Conservation (phyloP, 768 basidiomycete species). For the Agrocybe pediades region DNA sequence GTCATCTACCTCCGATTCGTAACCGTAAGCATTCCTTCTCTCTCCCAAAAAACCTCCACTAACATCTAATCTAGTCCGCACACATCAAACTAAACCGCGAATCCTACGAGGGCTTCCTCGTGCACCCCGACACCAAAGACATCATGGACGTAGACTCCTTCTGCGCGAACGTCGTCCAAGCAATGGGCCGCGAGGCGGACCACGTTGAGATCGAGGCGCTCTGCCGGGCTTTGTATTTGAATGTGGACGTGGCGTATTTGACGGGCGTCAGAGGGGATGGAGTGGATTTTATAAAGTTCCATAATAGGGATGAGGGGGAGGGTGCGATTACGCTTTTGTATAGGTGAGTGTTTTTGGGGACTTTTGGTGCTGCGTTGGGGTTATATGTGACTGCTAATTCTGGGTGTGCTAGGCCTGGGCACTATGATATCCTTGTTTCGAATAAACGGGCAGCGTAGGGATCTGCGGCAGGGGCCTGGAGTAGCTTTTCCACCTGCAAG, state of each 20-base stretch:
- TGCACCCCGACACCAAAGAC: slow-evolving; percentile 70
- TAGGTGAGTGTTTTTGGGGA: slow-evolving; percentile 49
- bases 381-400: background rate
- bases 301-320: slow-evolving; percentile 44
- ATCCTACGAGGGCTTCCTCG: slow-evolving; percentile 70
- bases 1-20: slow-evolving; percentile 81
- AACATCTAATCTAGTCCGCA: slow-evolving; percentile 49
- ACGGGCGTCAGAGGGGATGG: slow-evolving; percentile 59
- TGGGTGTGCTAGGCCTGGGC: slow-evolving; percentile 64
- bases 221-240: slow-evolving; percentile 63
- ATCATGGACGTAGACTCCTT: slow-evolving; percentile 63
- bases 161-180: slow-evolving; percentile 78
- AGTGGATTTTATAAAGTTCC: slow-evolving; percentile 71
- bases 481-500: too few species aligned
- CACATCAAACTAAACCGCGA: slow-evolving; percentile 70
- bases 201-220: slow-evolving; percentile 84
- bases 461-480: too few species aligned
- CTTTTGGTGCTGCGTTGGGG: slow-evolving; percentile 1
- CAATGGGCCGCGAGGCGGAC: slow-evolving; percentile 79
- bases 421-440: slow-evolving; percentile 83
- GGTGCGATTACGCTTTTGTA: slow-evolving; percentile 73
- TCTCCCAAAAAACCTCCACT: background rate
- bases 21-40: slow-evolving; percentile 43
- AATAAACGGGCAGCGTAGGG: too few species aligned
- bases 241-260: slow-evolving; percentile 78